phyloP scores from a whole-genome alignment of 164 flowering plant species.

The Stephania japonica region DNA sequence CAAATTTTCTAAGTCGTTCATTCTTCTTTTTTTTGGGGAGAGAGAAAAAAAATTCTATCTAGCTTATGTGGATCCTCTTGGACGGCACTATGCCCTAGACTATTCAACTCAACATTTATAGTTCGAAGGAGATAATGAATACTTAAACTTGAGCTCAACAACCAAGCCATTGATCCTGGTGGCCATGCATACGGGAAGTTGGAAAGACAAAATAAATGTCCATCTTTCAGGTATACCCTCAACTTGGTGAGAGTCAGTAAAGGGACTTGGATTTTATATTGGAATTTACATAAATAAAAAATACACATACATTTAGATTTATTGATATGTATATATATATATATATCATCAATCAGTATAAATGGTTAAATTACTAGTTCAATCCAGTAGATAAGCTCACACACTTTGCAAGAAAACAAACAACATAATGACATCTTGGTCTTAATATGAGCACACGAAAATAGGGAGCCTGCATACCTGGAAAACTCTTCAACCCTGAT shows the following conservation, averaged over 20 bases:
- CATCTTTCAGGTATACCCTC: neutral
- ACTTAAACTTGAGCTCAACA: no score
- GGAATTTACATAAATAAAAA: neutral
- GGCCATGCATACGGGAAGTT: neutral
- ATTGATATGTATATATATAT: neutral
- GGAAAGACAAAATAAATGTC: neutral
- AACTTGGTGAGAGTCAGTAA: neutral
- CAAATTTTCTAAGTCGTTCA: no score
- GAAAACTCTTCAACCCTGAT: constrained; percentile 83
- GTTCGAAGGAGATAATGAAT: no score
- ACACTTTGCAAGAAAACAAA: neutral
- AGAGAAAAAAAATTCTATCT: no score
- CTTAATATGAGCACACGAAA: neutral
- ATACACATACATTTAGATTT: neutral
- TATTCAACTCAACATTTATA: no score
- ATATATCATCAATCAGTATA: neutral
- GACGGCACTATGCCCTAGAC: no score
- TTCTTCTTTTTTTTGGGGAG: no score
- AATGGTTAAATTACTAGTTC: neutral
- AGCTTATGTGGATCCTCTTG: no score
- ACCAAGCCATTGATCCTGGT: no score
- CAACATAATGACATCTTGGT: neutral
- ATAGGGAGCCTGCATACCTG: constrained; percentile 43
- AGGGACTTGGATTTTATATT: neutral
- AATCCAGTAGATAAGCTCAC: neutral